phyloP scores from a whole-genome alignment of 176 grass and related monocot genomes.

The Lolium multiflorum region DNA sequence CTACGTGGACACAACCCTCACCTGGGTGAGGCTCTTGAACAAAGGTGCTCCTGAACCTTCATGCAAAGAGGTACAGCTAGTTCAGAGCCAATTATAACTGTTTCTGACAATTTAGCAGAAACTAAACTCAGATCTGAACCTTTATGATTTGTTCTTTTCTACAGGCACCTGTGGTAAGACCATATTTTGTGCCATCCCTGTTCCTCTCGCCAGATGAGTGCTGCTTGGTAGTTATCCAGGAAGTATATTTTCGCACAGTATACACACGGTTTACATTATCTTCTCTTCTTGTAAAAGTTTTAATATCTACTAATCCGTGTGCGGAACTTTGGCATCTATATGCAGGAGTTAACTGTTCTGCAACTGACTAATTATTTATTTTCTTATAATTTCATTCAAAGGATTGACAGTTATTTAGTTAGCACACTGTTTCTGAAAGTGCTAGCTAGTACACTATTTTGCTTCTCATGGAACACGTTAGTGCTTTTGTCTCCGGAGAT shows the following conservation, averaged over 20 bases:
- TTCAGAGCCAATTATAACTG: background rate
- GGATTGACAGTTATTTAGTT: conserved; percentile 35
- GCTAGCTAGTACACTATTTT: conserved; percentile 31
- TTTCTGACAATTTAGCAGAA: conserved; percentile 2
- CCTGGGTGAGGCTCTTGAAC: conserved; percentile 45
- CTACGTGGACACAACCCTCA: conserved; percentile 63
- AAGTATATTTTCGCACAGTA: conserved; percentile 33
- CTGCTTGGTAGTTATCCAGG: conserved; percentile 37
- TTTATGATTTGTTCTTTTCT: conserved; percentile 35
- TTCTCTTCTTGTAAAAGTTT: background rate
- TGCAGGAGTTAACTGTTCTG: conserved; percentile 12
- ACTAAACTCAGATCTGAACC: background rate
- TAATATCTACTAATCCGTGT: conserved; percentile 2
- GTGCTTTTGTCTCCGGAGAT: background rate
- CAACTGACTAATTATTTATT: background rate
- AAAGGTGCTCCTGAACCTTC: conserved; percentile 15
- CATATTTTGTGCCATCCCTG: conserved; percentile 39
- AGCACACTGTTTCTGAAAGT: conserved; percentile 21
- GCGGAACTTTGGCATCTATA: background rate
- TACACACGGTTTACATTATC: background rate
- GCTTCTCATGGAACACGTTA: background rate
- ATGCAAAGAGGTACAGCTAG: conserved; percentile 48
- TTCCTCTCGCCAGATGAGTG: conserved; percentile 32
- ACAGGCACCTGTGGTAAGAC: conserved; percentile 60
- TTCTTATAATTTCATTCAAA: background rate